These are phyloP conservation scores for Tephrocybe sp. DNA, from an alignment of 768 basidiomycete genomes.

Conservation along the genomic window DNA sequence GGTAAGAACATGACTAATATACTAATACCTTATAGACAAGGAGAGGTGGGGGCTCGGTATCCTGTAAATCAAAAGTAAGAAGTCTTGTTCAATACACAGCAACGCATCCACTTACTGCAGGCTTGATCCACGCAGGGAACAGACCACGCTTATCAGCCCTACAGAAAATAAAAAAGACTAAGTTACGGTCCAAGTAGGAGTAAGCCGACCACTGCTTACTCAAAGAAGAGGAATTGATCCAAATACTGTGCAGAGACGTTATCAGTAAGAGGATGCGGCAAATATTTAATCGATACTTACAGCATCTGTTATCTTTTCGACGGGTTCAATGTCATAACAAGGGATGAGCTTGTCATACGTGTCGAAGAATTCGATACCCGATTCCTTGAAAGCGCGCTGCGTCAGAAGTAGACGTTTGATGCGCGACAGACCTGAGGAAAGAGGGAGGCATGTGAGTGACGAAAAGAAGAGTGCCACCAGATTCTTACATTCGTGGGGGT, in stretches of 20 bases:
- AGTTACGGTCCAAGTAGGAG: no score
- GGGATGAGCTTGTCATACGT: conserved; percentile 98
- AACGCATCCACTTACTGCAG: conserved; percentile 49
- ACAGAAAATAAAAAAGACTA: conserved; percentile 1
- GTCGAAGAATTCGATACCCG: conserved; percentile 96
- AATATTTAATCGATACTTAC: conserved; percentile 39
- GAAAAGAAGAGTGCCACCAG: background rate
- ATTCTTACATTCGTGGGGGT: conserved; percentile 90
- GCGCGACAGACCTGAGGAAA: conserved; percentile 81
- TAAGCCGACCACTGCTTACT: no score
- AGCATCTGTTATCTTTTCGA: conserved; percentile 99
- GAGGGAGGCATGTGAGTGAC: no score
- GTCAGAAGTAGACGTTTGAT: conserved; percentile 97
- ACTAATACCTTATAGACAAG: conserved; percentile 83
- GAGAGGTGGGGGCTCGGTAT: conserved; percentile 94
- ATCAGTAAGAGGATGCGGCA: conserved; percentile 11
- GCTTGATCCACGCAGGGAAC: conserved; percentile 99
- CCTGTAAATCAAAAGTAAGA: conserved; percentile 34
- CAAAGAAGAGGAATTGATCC: conserved; percentile 98
- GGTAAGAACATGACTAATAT: background rate
- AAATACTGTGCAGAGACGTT: conserved; percentile 58
- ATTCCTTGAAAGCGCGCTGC: conserved; percentile 97
- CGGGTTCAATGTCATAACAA: conserved; percentile 98
- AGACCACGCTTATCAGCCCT: conserved; percentile 94
- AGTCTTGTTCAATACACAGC: background rate